Evolutionary conservation across 768 basidiomycete genomes (phyloP).

Genomic region (Rhizopogon salebrosus): DNA sequence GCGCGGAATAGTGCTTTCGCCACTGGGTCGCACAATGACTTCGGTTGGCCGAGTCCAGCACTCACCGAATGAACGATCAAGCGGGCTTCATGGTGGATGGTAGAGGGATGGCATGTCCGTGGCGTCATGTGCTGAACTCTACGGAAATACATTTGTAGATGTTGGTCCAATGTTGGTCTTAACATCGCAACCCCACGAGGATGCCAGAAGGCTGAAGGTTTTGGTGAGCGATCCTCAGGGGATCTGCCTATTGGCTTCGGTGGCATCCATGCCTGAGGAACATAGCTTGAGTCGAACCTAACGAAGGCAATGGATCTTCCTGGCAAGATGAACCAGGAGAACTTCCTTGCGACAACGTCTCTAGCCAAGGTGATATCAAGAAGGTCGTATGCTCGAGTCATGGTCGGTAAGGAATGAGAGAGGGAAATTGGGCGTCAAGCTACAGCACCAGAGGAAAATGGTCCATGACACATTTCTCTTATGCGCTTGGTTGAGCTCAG

Average conservation of each 20-base stretch:
- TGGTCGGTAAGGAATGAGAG: neutral
- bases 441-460: neutral
- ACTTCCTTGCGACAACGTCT: neutral
- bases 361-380: neutral
- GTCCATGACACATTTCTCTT: neutral
- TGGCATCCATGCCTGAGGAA: neutral
- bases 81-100: conserved; percentile 1
- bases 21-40: neutral
- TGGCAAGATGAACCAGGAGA: conserved; percentile 1
- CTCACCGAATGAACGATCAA: neutral
- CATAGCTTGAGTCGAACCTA: neutral
- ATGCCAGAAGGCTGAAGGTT: neutral
- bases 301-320: neutral
- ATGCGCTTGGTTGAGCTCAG: neutral
- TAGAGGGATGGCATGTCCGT: conserved; percentile 1
- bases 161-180: neutral
- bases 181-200: neutral
- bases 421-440: neutral
- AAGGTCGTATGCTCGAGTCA: neutral
- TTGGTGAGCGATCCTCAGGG: neutral
- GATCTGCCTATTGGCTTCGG: neutral
- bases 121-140: neutral
- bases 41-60: neutral
- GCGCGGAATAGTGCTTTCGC: conserved; percentile 1
- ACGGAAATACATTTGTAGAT: conserved; percentile 1